phyloP scores from a whole-genome alignment of 1,284 basidiomycete genomes.

The Hemileia vastatrix region DNA sequence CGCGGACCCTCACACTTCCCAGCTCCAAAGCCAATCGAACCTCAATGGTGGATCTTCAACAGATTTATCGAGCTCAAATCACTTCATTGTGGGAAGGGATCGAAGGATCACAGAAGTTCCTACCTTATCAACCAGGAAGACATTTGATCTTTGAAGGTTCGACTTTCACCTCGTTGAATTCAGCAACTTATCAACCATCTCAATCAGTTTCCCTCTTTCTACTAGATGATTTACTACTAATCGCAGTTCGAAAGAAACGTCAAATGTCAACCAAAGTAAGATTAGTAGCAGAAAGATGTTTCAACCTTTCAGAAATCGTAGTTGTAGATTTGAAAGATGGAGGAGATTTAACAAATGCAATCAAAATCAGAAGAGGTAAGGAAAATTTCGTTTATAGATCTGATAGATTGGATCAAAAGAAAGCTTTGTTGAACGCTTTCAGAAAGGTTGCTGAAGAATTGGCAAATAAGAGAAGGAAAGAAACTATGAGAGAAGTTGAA shows the following conservation, averaged over 20 bases:
- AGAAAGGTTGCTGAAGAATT: slow-evolving; percentile 85
- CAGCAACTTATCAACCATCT: slow-evolving; percentile 87
- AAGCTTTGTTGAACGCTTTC: slow-evolving; percentile 71
- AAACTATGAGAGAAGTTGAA: slow-evolving; percentile 82
- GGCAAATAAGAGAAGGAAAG: slow-evolving; percentile 72
- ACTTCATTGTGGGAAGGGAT: slow-evolving; percentile 79
- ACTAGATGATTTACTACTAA: slow-evolving; percentile 78
- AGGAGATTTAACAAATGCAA: slow-evolving; percentile 80
- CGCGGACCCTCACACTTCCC: slow-evolving; percentile 45
- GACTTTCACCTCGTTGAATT: slow-evolving; percentile 71
- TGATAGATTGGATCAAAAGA: slow-evolving; percentile 71
- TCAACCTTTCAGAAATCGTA: slow-evolving; percentile 80
- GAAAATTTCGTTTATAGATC: slow-evolving; percentile 88
- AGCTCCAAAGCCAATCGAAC: slow-evolving; percentile 65
- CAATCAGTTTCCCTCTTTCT: slow-evolving; percentile 79
- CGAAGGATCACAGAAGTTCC: slow-evolving; percentile 92
- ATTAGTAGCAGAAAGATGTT: slow-evolving; percentile 83
- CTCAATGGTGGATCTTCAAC: slow-evolving; percentile 83
- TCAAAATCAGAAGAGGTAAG: slow-evolving; percentile 86
- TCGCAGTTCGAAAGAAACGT: slow-evolving; percentile 55
- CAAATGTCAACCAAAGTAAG: slow-evolving; percentile 53
- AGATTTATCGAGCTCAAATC: slow-evolving; percentile 87
- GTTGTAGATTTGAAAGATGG: slow-evolving; percentile 93
- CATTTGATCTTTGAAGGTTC: slow-evolving; percentile 86
- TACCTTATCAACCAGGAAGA: slow-evolving; percentile 75